Conservation (phyloP, 1,139 yeast species). For the Pichiaceae sp. region DNA sequence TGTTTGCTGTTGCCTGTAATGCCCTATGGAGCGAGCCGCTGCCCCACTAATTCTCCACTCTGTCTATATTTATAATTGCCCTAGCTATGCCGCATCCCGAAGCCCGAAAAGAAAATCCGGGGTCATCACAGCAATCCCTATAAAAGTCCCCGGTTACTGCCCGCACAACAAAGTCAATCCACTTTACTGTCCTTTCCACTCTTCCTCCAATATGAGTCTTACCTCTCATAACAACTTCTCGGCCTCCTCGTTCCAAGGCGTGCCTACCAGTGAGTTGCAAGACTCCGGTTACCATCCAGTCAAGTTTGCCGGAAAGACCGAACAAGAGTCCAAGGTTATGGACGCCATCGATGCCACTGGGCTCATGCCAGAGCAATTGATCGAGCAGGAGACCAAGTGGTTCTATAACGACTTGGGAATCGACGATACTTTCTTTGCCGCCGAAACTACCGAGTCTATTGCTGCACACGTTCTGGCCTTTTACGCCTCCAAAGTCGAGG, state of each 20-base stretch:
- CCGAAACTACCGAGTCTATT: conserved; percentile 72
- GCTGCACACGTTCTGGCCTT: conserved; percentile 80
- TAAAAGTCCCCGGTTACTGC: no score
- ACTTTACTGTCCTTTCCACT: no score
- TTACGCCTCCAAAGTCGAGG: conserved; percentile 89
- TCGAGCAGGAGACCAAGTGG: conserved; percentile 85
- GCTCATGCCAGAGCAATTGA: conserved; percentile 78
- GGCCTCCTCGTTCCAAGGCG: conserved; percentile 23
- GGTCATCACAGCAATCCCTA: no score
- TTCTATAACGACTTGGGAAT: conserved; percentile 84
- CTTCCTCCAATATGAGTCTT: conserved; percentile 9
- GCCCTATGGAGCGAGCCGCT: no score
- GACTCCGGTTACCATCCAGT: conserved; percentile 59
- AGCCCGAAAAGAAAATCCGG: no score
- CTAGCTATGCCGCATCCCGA: no score
- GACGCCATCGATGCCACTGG: conserved; percentile 79
- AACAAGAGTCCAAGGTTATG: conserved; percentile 74
- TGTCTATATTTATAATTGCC: no score
- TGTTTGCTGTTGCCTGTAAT: no score
- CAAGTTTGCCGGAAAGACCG: conserved; percentile 74
- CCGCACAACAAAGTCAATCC: no score
- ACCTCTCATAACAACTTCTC: conserved; percentile 26
- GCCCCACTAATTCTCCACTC: no score
- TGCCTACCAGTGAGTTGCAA: conserved; percentile 20
- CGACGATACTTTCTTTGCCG: conserved; percentile 86